phyloP scores from a whole-genome alignment of 176 grass and related monocot genomes.

The Aegilops umbellulata region DNA sequence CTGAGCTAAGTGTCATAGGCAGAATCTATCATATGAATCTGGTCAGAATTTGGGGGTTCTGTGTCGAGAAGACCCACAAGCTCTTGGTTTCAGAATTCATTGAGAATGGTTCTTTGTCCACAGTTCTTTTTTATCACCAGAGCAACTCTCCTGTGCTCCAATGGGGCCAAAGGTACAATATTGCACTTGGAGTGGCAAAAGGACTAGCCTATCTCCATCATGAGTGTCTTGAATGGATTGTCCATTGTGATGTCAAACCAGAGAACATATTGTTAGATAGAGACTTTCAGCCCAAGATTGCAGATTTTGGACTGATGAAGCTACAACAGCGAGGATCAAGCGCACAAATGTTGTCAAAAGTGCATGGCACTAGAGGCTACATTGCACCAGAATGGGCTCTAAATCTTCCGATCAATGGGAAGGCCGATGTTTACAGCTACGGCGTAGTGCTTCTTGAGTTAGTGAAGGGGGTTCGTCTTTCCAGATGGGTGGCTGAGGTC shows the following conservation, averaged over 20 bases:
- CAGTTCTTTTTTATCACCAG: conserved; percentile 8
- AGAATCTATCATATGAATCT: conserved; percentile 60
- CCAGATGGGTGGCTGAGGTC: conserved; percentile 9
- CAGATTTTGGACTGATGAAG: conserved; percentile 67
- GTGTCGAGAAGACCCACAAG: conserved; percentile 25
- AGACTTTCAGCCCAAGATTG: conserved; percentile 53
- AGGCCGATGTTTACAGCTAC: conserved; percentile 59
- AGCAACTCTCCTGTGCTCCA: not conserved
- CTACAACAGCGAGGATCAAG: conserved; percentile 18
- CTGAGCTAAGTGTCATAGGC: conserved; percentile 49
- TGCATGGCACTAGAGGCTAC: conserved; percentile 62
- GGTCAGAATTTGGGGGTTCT: conserved; percentile 44
- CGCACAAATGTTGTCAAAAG: conserved; percentile 22
- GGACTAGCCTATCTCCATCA: conserved; percentile 67
- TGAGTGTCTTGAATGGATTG: conserved; percentile 63
- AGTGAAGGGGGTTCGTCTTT: conserved; percentile 42
- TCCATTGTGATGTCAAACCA: conserved; percentile 66
- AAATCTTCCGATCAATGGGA: conserved; percentile 51
- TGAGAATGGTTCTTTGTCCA: conserved; percentile 55
- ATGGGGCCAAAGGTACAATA: conserved; percentile 52
- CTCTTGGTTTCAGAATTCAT: conserved; percentile 50
- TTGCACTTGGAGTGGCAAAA: conserved; percentile 50
- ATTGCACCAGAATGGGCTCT: conserved; percentile 64
- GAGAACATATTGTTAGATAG: conserved; percentile 59
- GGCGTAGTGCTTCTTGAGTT: conserved; percentile 59